Percentiles rank a stretch among this genome's conserved stretches.
These are phyloP conservation scores for Trichoderma afroharzianum DNA, from an alignment of 2,329 filamentous ascomycete genomes.

Conservation along the genomic window DNA sequence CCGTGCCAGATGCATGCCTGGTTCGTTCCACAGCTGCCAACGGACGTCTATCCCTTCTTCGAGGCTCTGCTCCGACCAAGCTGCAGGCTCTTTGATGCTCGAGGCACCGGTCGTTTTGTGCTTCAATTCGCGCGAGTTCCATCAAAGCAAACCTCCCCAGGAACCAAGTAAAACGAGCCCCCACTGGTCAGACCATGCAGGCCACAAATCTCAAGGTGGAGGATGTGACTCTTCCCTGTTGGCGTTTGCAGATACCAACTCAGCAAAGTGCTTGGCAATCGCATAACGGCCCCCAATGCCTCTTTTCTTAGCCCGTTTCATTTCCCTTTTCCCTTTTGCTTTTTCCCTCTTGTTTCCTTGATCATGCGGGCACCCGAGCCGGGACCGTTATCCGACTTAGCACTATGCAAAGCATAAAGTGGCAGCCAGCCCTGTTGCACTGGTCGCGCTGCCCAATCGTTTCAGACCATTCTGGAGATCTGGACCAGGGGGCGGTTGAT, in stretches of 20 bases:
- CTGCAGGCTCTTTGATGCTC: neutral
- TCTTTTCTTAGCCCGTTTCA: neutral
- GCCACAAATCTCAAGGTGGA: neutral
- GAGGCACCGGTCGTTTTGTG: neutral
- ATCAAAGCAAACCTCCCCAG: neutral
- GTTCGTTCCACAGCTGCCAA: neutral
- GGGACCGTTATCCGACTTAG: slow-evolving; percentile 4
- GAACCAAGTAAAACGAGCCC: neutral
- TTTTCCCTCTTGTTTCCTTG: neutral
- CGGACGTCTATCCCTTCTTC: neutral
- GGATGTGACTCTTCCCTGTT: neutral
- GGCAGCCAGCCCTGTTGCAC: slow-evolving; percentile 10
- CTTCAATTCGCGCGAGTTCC: neutral
- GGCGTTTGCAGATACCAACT: neutral
- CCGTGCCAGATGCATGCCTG: neutral
- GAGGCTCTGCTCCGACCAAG: neutral
- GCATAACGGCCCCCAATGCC: neutral
- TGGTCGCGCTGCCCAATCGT: slow-evolving; percentile 7
- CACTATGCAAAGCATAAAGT: slow-evolving; percentile 12
- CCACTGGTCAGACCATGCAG: slow-evolving; percentile 1
- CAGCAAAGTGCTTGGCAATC: neutral
- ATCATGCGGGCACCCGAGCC: neutral
- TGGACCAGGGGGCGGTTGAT: slow-evolving; percentile 3
- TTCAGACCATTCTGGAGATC: slow-evolving; percentile 8
- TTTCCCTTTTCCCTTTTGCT: neutral